phyloP scores from a whole-genome alignment of 176 grass and related monocot genomes.

The Rhynchospora breviuscula region DNA sequence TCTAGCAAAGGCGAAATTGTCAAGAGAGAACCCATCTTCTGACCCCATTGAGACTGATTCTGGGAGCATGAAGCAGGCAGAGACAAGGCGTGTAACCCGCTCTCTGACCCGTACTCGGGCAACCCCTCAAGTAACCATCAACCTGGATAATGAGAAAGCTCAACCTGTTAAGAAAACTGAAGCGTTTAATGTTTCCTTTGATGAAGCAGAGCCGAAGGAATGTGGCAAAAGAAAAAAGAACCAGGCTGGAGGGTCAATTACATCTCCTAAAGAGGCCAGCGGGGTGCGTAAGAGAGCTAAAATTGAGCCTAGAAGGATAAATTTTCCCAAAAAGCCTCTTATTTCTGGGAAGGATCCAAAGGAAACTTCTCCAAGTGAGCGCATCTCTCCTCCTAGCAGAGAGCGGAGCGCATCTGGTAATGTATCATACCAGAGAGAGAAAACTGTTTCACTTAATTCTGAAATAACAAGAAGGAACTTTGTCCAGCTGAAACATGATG shows the following conservation, averaged over 20 bases:
- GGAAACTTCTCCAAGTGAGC: conserved; percentile 25
- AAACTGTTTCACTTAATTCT: conserved; percentile 49
- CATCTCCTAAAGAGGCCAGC: conserved; percentile 35
- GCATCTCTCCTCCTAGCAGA: conserved; percentile 27
- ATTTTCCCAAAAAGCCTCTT: conserved; percentile 39
- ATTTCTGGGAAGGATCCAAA: conserved; percentile 38
- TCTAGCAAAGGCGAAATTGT: conserved; percentile 33
- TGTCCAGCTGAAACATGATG: conserved; percentile 38
- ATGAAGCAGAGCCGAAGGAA: conserved; percentile 42
- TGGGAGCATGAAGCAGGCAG: conserved; percentile 56
- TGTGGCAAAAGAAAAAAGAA: conserved; percentile 29
- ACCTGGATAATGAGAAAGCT: conserved; percentile 25
- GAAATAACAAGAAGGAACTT: conserved; percentile 32
- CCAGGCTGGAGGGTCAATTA: conserved; percentile 32
- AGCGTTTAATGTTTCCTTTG: conserved; percentile 33
- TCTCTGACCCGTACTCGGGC: conserved; percentile 39
- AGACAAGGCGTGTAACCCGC: conserved; percentile 52
- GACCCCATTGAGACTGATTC: conserved; percentile 86
- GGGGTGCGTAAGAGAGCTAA: conserved; percentile 44
- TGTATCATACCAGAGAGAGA: conserved; percentile 24
- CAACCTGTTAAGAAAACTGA: conserved; percentile 48
- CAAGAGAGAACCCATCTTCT: conserved; percentile 46
- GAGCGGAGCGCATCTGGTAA: background rate
- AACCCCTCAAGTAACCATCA: conserved; percentile 29
- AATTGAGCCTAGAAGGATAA: conserved; percentile 37